Conservation (phyloP, 139 green algal genomes). For the Micractinium sp. region DNA sequence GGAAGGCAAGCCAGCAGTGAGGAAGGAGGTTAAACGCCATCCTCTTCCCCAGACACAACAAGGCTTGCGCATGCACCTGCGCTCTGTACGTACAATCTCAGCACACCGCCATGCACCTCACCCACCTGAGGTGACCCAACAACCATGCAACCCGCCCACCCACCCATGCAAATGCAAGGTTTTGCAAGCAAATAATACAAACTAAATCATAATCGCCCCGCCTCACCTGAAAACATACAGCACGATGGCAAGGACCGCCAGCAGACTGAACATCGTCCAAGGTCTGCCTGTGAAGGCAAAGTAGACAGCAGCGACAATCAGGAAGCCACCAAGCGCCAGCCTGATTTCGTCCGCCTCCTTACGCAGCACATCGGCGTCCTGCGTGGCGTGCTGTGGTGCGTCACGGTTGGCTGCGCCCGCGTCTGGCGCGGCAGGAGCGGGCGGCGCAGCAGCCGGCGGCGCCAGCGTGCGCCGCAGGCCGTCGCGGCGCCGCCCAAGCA, state of each 20-base stretch:
- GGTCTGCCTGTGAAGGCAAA: background rate
- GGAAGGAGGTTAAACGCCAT: too few species aligned
- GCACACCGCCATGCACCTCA: background rate
- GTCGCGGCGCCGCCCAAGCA: too few species aligned
- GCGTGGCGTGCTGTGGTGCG: too few species aligned
- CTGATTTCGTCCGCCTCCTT: background rate
- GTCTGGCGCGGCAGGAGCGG: too few species aligned
- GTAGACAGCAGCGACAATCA: background rate
- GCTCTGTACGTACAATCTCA: background rate
- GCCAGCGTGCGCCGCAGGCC: background rate
- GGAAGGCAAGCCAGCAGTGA: too few species aligned
- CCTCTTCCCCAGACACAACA: background rate
- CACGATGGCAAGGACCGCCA: background rate
- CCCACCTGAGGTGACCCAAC: background rate
- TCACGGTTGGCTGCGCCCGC: background rate
- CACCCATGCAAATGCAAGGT: background rate
- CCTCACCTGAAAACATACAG: background rate
- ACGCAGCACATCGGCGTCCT: background rate
- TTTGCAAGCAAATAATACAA: too few species aligned
- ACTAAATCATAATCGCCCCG: too few species aligned
- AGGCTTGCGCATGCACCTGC: background rate
- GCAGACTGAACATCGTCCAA: background rate
- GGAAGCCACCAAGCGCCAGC: background rate
- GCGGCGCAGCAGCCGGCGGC: too few species aligned
- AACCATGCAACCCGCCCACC: background rate